A percentile compares a stretch with the other conserved stretches of the same genome.
These are phyloP conservation scores for Phaeosphaeriaceae sp. DNA, from an alignment of 2,329 filamentous ascomycete genomes.

Conservation along the genomic window DNA sequence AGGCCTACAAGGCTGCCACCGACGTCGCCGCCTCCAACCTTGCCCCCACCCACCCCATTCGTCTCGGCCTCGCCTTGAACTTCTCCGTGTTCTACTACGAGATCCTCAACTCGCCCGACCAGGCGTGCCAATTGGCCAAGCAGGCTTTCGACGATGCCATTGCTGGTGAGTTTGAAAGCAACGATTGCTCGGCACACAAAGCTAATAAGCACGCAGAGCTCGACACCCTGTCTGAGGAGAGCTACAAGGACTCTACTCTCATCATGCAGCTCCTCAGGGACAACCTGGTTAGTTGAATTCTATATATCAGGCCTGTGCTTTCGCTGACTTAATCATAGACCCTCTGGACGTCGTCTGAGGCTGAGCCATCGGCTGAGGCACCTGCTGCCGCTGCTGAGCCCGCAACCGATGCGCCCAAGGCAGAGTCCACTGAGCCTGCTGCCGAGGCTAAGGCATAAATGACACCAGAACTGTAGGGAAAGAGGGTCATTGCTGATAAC, in stretches of 20 bases:
- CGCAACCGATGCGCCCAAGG: conserved; percentile 60
- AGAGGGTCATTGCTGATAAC: conserved; percentile 42
- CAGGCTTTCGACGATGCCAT: conserved; percentile 96
- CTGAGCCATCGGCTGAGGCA: conserved; percentile 73
- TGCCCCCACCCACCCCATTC: conserved; percentile 90
- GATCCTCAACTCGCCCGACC: conserved; percentile 97
- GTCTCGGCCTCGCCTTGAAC: conserved; percentile 90
- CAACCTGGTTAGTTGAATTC: conserved; percentile 74
- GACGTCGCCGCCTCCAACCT: conserved; percentile 90
- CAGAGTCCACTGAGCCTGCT: conserved; percentile 49
- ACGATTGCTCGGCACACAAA: conserved; percentile 1
- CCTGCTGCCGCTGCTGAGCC: conserved; percentile 63
- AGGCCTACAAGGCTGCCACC: conserved; percentile 95
- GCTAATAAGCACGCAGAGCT: conserved; percentile 68
- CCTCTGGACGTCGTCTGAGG: conserved; percentile 98
- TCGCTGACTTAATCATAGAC: conserved; percentile 64
- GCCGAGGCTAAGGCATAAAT: conserved; percentile 69
- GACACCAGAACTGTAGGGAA: conserved; percentile 29
- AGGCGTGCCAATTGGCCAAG: conserved; percentile 97
- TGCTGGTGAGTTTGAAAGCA: conserved; percentile 65
- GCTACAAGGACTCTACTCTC: conserved; percentile 98
- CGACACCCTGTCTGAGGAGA: conserved; percentile 96
- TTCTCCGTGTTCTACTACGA: conserved; percentile 99
- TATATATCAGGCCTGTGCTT: too few relatives aligned
- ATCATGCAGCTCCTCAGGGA: conserved; percentile 99